phyloP scores from a whole-genome alignment of 108 stramenopile genomes.

The Nannochloropsis granulata region DNA sequence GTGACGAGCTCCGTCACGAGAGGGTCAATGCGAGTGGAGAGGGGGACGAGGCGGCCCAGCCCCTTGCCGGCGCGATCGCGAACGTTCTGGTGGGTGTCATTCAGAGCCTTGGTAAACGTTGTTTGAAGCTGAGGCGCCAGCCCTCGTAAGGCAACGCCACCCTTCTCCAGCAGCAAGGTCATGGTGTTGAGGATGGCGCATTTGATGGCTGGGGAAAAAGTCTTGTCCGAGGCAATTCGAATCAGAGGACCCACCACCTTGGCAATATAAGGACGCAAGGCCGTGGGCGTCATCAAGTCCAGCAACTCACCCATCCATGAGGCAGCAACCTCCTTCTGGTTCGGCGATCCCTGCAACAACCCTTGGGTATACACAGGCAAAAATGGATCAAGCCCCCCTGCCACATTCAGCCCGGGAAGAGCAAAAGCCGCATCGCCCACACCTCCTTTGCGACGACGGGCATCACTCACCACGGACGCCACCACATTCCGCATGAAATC shows the following conservation, averaged over 20 bases:
- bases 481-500: slow-evolving; percentile 74
- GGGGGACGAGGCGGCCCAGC: slow-evolving; percentile 12
- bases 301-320: slow-evolving; percentile 87
- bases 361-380: slow-evolving; percentile 87
- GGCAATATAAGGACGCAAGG: slow-evolving; percentile 66
- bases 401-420: slow-evolving; percentile 81
- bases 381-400: slow-evolving; percentile 87
- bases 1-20: slow-evolving; percentile 17
- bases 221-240: slow-evolving; percentile 85
- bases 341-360: slow-evolving; percentile 69
- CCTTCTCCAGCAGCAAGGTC: slow-evolving; percentile 68
- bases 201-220: slow-evolving; percentile 73
- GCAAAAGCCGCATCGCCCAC: slow-evolving; percentile 46
- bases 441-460: slow-evolving; percentile 32
- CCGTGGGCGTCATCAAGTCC: slow-evolving; percentile 46
- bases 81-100: slow-evolving; percentile 41
- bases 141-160: slow-evolving; percentile 74
- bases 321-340: slow-evolving; percentile 66
- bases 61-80: slow-evolving; percentile 9
- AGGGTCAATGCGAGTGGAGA: slow-evolving; percentile 24
- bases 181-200: slow-evolving; percentile 59
- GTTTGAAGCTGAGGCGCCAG: slow-evolving; percentile 99
- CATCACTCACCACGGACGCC: slow-evolving; percentile 54
- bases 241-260: slow-evolving; percentile 96
- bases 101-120: slow-evolving; percentile 93